Conservation (phyloP, 1,284 basidiomycete species). For the Heterobasidion parviporum region DNA sequence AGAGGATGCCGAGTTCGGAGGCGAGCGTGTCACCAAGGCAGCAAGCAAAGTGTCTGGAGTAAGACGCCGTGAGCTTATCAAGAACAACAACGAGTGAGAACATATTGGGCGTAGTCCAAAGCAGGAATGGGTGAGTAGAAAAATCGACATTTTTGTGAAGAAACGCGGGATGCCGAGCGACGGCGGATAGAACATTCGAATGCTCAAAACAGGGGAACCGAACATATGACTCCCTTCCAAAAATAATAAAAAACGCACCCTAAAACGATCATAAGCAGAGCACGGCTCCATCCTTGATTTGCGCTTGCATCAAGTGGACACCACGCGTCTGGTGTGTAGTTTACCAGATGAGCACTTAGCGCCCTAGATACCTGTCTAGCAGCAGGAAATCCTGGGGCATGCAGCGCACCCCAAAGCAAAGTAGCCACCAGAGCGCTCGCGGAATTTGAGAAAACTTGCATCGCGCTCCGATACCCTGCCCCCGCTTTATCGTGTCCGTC, state of each 20-base stretch:
- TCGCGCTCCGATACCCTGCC: slow-evolving; percentile 62
- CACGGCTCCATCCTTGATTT: slow-evolving; percentile 42
- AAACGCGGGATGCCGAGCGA: no score
- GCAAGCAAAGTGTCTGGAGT: slow-evolving; percentile 66
- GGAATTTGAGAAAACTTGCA: slow-evolving; percentile 81
- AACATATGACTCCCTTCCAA: background rate
- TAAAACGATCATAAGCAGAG: slow-evolving; percentile 55
- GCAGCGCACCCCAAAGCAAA: slow-evolving; percentile 49
- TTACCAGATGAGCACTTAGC: slow-evolving; percentile 9
- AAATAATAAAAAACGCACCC: slow-evolving; percentile 43
- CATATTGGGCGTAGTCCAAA: background rate
- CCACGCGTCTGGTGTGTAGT: slow-evolving; percentile 32
- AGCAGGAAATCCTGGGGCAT: slow-evolving; percentile 34
- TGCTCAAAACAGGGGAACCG: no score
- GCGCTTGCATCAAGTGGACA: slow-evolving; percentile 41
- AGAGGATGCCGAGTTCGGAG: slow-evolving; percentile 81
- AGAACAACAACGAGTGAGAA: background rate
- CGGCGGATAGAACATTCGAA: no score
- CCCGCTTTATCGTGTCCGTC: slow-evolving; percentile 65
- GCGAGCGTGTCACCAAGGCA: slow-evolving; percentile 79
- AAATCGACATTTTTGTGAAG: no score
- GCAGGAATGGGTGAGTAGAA: background rate
- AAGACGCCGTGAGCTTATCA: background rate
- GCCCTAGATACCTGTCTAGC: slow-evolving; percentile 17
- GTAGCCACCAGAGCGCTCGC: slow-evolving; percentile 62